A percentile compares a stretch with the other conserved stretches of the same genome.
These are phyloP conservation scores for Rickenella mellea DNA, from an alignment of 768 basidiomycete genomes.

Conservation along the genomic window DNA sequence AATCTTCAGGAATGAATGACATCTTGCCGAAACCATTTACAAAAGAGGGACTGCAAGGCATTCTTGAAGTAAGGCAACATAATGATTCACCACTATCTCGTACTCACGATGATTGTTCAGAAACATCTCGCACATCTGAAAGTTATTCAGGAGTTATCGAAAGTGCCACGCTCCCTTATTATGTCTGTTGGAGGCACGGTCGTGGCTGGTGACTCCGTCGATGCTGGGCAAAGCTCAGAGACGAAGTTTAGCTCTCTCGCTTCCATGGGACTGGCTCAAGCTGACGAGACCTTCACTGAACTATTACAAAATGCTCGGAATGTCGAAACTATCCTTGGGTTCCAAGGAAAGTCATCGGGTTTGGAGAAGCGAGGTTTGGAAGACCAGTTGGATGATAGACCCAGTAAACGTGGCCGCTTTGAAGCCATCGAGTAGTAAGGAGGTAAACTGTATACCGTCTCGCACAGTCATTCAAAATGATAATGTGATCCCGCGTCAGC, in stretches of 20 bases:
- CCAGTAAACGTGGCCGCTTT: constrained; percentile 29
- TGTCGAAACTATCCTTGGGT: constrained; percentile 47
- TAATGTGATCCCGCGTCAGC: too few species aligned
- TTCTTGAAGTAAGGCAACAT: constrained; percentile 65
- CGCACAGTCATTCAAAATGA: too few species aligned
- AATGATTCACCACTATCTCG: not conserved
- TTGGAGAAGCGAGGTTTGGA: constrained; percentile 19
- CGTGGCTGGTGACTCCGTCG: constrained; percentile 29
- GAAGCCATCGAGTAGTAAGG: constrained; percentile 27
- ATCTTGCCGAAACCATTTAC: constrained; percentile 95
- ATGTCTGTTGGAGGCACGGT: constrained; percentile 50
- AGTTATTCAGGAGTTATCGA: constrained; percentile 70
- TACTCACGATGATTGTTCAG: constrained; percentile 21
- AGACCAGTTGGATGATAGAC: constrained; percentile 21
- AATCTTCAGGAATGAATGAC: constrained; percentile 90
- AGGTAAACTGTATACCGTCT: too few species aligned
- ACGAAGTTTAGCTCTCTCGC: constrained; percentile 69
- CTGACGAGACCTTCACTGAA: constrained; percentile 78
- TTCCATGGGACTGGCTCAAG: constrained; percentile 81
- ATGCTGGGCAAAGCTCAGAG: constrained; percentile 26
- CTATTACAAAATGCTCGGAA: constrained; percentile 68
- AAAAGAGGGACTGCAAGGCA: constrained; percentile 81
- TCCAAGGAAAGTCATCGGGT: constrained; percentile 17
- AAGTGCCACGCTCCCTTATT: constrained; percentile 55
- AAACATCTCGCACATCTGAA: constrained; percentile 87